A percentile compares a stretch with the other conserved stretches of the same genome.
These are phyloP conservation scores for Cladorrhinum sp. DNA, from an alignment of 2,329 filamentous ascomycete species.

Conservation along the genomic window DNA sequence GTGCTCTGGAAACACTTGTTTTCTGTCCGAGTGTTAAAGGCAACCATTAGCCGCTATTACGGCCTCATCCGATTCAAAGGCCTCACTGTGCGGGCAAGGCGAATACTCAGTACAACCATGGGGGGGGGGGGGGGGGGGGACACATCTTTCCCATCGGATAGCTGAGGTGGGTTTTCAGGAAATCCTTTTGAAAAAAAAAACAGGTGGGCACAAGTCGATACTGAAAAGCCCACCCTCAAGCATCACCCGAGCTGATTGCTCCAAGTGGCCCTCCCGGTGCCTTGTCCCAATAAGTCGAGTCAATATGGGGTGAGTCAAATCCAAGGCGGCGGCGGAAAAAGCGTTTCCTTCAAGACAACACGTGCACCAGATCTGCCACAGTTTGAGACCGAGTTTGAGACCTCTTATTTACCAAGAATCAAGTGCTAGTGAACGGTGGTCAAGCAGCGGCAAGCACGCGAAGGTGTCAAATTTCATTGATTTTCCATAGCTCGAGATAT, in stretches of 20 bases:
- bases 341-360: conserved; percentile 21
- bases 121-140: too few species aligned
- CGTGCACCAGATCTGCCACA: conserved; percentile 13
- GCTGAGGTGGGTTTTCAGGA: too few species aligned
- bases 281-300: conserved; percentile 17
- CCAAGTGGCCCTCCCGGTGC: conserved; percentile 1
- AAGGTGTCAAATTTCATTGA: not conserved
- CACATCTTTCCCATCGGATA: not conserved
- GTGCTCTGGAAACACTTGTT: conserved; percentile 4
- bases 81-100: not conserved
- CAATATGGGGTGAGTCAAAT: not conserved
- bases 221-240: not conserved
- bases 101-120: not conserved
- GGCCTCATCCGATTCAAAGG: not conserved
- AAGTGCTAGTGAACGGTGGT: not conserved
- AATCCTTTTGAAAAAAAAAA: too few species aligned
- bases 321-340: conserved; percentile 9
- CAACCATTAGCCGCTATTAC: conserved; percentile 4
- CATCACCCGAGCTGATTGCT: not conserved
- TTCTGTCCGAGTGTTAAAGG: conserved; percentile 3
- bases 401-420: conserved; percentile 1
- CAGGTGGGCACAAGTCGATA: not conserved
- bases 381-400: not conserved
- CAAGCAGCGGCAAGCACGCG: not conserved
- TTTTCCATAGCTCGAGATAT: not conserved